phyloP scores from a whole-genome alignment of 176 grass and related monocot species.

The Oryza officinalis region DNA sequence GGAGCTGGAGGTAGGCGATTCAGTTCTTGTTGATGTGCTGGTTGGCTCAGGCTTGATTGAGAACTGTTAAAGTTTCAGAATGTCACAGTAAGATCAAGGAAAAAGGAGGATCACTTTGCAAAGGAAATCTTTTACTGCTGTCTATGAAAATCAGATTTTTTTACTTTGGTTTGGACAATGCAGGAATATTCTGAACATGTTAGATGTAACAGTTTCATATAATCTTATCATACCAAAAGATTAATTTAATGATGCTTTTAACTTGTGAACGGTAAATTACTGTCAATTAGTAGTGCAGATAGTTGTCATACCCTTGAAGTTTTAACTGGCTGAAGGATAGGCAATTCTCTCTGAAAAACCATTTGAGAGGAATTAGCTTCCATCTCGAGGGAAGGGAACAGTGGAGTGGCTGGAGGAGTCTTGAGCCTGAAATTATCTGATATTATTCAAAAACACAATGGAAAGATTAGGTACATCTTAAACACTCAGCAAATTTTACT shows the following conservation, averaged over 20 bases:
- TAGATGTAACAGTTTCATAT: conserved; percentile 2
- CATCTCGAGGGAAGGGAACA: conserved; percentile 79
- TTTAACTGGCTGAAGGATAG: conserved; percentile 56
- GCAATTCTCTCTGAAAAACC: conserved; percentile 59
- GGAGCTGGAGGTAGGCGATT: conserved; percentile 44
- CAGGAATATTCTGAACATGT: background rate
- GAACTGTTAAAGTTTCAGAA: conserved; percentile 37
- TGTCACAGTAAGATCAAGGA: background rate
- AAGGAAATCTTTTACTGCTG: background rate
- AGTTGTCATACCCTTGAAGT: conserved; percentile 56
- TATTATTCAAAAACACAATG: background rate
- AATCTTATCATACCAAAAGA: background rate
- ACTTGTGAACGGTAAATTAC: conserved; percentile 1
- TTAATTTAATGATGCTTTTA: background rate
- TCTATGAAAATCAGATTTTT: background rate
- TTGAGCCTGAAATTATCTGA: conserved; percentile 57
- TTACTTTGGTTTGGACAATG: background rate
- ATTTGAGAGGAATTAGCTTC: conserved; percentile 49
- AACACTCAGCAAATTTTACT: background rate
- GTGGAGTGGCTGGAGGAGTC: conserved; percentile 64
- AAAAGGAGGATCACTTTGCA: background rate
- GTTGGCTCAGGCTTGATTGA: conserved; percentile 31
- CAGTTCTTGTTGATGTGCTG: conserved; percentile 12
- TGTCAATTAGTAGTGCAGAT: background rate
- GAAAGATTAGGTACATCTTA: background rate